Base-by-base conservation (phyloP, 1,139 yeast species). In the Keqinozyma sinolaborantium region DNA sequence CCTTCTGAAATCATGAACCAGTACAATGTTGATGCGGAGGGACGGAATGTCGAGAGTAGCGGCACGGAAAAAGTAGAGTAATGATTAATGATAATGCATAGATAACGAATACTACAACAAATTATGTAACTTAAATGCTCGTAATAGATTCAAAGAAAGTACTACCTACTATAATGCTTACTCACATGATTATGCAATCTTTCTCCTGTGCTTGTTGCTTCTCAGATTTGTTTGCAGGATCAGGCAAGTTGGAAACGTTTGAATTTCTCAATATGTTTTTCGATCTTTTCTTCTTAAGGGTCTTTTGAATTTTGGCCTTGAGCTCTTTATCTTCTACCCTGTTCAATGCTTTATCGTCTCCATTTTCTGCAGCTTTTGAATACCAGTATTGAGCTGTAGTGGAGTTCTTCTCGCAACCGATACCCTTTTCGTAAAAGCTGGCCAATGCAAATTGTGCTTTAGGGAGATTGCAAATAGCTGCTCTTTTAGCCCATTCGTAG, bases 381-480 rank as follows among this genome's bases (percentile, higher is more conserved):
- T 82, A 85, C 96, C 96, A 90, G 28, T 61, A 58, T 49, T 79
- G 77, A 0, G 95, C 83, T 47, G 71, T 77, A 5, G 57, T 53
- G 6, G 58, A 40, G 52, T 84, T 75, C 27, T 69, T 62, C 21
- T 73, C 77, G 52, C 95, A 82, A 3, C 98, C 98, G 42, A 87
- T 78, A 1, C 97, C 97, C 51, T 80, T 76, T 40, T 87, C 95
- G 51, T 78, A 77, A 49, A 90, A 88, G 51, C 83, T 83, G 14
- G 92, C 95, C 28, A 87, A 66, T 0, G 95, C 86, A 55, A 77
- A 82, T 67, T 88, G 95, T 1, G 95, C 97, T 56, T 86, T 87
- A 14, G 88, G 73, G 18, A 74, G 68, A 14, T 85, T 84, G 29
- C 77, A 63, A 33, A 72, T 65, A 0, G 97, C 97, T 0, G 97